Conservation (phyloP, 1,284 basidiomycete species). For the Ganoderma sinense region DNA sequence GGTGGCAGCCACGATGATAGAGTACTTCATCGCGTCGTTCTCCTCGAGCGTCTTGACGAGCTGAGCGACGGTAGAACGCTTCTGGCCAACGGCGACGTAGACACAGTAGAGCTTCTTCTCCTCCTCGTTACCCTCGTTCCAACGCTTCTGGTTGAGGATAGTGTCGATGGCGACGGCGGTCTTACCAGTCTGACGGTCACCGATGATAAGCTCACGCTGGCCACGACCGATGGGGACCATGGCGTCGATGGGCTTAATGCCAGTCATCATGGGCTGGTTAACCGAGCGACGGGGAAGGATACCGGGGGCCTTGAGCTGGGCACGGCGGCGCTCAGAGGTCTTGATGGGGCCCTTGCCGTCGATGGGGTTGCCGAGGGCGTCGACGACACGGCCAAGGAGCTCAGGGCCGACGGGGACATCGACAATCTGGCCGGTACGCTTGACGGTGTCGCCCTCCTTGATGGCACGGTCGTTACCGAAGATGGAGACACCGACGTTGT, state of each 20-base stretch:
- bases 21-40: conserved; percentile 99
- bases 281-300: conserved; percentile 99
- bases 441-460: conserved; percentile 99
- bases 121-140: conserved; percentile 98
- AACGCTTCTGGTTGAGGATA: conserved; percentile 99
- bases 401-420: conserved; percentile 98
- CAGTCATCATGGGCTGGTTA: conserved; percentile 99
- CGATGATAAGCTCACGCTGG: conserved; percentile 99
- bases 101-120: conserved; percentile 99
- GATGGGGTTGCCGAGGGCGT: conserved; percentile 99
- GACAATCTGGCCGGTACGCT: conserved; percentile 99
- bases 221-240: conserved; percentile 99
- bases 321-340: conserved; percentile 92
- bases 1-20: conserved; percentile 98
- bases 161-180: conserved; percentile 99
- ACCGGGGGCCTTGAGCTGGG: conserved; percentile 98
- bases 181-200: conserved; percentile 99
- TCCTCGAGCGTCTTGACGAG: conserved; percentile 99
- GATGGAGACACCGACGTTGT: conserved; percentile 99
- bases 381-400: conserved; percentile 98
- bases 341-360: conserved; percentile 99
- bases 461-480: conserved; percentile 99
- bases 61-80: conserved; percentile 99
- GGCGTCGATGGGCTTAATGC: conserved; percentile 99
- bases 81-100: conserved; percentile 99